These are phyloP conservation scores for Alternaria conjuncta DNA, from an alignment of 2,329 filamentous ascomycete species.

Conservation along the genomic window DNA sequence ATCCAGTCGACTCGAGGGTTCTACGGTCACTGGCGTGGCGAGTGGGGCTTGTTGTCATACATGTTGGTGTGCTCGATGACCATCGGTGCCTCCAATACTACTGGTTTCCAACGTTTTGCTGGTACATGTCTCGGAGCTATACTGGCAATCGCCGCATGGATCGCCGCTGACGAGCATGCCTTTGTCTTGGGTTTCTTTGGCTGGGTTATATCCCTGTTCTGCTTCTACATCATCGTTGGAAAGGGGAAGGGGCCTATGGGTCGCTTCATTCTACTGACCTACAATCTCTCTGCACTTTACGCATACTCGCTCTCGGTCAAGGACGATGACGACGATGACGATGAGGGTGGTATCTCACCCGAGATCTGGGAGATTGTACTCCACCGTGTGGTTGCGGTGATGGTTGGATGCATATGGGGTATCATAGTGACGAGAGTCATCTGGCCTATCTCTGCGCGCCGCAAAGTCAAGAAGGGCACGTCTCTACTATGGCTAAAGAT, in stretches of 20 bases:
- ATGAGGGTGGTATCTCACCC: conserved; percentile 81
- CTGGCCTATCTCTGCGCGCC: conserved; percentile 90
- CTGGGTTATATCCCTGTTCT: conserved; percentile 79
- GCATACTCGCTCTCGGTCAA: conserved; percentile 85
- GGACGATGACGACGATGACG: conserved; percentile 80
- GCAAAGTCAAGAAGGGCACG: conserved; percentile 87
- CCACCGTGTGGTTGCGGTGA: conserved; percentile 86
- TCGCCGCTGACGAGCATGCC: conserved; percentile 74
- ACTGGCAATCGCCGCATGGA: conserved; percentile 79
- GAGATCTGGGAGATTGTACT: conserved; percentile 86
- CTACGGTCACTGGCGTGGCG: conserved; percentile 88
- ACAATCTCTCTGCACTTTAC: conserved; percentile 94
- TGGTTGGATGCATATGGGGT: conserved; percentile 88
- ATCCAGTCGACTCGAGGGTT: conserved; percentile 76
- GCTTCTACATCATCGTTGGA: conserved; percentile 88
- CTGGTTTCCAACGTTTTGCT: conserved; percentile 82
- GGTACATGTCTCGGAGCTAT: conserved; percentile 83
- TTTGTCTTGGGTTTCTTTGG: conserved; percentile 80
- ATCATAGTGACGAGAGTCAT: conserved; percentile 87
- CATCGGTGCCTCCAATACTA: conserved; percentile 93
- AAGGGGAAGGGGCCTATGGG: conserved; percentile 87
- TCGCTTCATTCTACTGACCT: conserved; percentile 91
- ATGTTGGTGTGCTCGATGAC: conserved; percentile 99
- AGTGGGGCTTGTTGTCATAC: conserved; percentile 96
- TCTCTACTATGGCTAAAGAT: conserved; percentile 93